phyloP scores from a whole-genome alignment of 352 stramenopile genomes.

The Pythium monospermum region DNA sequence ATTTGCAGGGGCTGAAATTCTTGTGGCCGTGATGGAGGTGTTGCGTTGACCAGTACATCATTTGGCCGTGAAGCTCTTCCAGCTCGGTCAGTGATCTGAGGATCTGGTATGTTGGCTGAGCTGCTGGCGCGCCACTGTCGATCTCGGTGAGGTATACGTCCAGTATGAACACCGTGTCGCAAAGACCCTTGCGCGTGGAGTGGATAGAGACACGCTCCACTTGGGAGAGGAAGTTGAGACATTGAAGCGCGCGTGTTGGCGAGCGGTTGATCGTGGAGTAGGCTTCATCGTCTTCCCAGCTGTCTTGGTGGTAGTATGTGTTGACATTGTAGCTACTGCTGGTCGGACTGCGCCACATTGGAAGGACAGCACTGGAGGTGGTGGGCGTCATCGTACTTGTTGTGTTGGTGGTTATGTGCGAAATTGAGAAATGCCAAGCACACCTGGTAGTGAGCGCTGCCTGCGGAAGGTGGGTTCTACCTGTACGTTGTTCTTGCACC shows the following conservation, averaged over 20 bases:
- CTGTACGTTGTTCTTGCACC: not conserved
- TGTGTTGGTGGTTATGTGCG: not conserved
- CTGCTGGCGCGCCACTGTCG: not conserved
- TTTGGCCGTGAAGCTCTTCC: conserved; percentile 10
- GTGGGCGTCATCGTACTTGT: not conserved
- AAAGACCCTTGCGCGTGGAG: conserved; percentile 6
- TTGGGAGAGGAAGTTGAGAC: conserved; percentile 21
- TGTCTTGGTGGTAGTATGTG: not conserved
- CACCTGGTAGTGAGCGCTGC: not conserved
- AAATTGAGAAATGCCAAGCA: conserved; percentile 4
- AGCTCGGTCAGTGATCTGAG: conserved; percentile 15
- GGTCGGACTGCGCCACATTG: conserved; percentile 21
- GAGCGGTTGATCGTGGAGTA: conserved; percentile 1
- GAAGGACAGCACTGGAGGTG: conserved; percentile 9
- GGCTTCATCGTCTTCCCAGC: conserved; percentile 16
- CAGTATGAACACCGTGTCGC: conserved; percentile 9
- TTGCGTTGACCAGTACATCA: conserved; percentile 1
- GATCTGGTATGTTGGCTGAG: conserved; percentile 17
- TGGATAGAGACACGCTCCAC: conserved; percentile 12
- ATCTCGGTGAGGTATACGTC: conserved; percentile 16
- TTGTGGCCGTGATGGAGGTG: conserved; percentile 1
- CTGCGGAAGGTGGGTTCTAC: not conserved
- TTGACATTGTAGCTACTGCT: not conserved
- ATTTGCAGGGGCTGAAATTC: not conserved
- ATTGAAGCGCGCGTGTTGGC: conserved; percentile 11